phyloP scores from a whole-genome alignment of 257 asterid species.

The Parsonsia alboflavescens region DNA sequence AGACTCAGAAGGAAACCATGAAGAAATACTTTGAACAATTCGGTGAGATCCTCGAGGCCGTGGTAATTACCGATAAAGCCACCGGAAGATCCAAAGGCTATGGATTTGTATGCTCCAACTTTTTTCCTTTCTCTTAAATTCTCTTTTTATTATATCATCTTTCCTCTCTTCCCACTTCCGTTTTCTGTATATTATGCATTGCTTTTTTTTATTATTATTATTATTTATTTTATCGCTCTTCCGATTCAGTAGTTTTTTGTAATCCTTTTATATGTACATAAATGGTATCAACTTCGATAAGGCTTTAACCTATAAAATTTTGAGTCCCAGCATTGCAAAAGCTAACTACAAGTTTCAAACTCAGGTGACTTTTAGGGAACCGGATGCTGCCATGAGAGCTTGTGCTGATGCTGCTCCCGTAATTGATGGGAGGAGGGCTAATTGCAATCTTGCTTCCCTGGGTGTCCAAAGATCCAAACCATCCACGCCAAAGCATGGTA shows the following conservation, averaged over 20 bases:
- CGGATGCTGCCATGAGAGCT: slow-evolving; percentile 96
- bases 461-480: slow-evolving; percentile 97
- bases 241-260: neutral
- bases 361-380: slow-evolving; percentile 85
- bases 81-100: slow-evolving; percentile 98
- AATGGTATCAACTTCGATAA: neutral
- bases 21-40: slow-evolving; percentile 87
- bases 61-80: slow-evolving; percentile 84
- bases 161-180: neutral
- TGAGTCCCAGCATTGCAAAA: neutral
- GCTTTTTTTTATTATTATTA: too few relatives aligned
- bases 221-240: neutral
- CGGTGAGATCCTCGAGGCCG: slow-evolving; percentile 95
- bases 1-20: slow-evolving; percentile 98
- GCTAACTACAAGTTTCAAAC: neutral
- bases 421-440: slow-evolving; percentile 96
- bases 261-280: neutral
- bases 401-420: slow-evolving; percentile 92
- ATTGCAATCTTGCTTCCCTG: slow-evolving; percentile 95
- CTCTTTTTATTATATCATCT: neutral
- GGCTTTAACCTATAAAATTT: neutral
- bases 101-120: slow-evolving; percentile 57
- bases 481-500: slow-evolving; percentile 82
- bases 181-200: neutral
- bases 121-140: neutral